These are phyloP conservation scores for Hyaloscypha variabilis DNA, from an alignment of 495 filamentous ascomycete species.

Conservation along the genomic window DNA sequence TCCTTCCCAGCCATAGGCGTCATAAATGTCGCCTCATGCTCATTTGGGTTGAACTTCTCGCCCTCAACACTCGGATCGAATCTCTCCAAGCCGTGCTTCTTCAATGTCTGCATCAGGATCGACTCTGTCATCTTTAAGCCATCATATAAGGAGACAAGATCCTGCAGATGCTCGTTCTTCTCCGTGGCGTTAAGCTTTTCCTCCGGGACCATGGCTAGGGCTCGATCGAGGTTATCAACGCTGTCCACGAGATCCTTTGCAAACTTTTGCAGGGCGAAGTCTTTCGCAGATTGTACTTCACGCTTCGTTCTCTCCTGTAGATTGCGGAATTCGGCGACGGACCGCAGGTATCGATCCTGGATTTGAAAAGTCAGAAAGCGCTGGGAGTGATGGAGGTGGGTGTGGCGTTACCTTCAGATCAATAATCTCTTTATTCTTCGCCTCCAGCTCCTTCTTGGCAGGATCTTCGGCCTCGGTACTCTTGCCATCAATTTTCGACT, in stretches of 20 bases:
- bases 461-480: constrained; percentile 36
- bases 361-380: constrained; percentile 4
- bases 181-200: constrained; percentile 63
- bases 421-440: constrained; percentile 78
- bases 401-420: constrained; percentile 75
- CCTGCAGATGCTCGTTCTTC: constrained; percentile 59
- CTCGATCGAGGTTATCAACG: constrained; percentile 96
- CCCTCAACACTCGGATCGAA: constrained; percentile 68
- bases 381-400: constrained; percentile 11
- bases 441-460: constrained; percentile 71
- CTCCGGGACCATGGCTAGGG: constrained; percentile 74
- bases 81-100: constrained; percentile 92
- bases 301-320: constrained; percentile 93
- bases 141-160: constrained; percentile 78
- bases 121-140: constrained; percentile 93
- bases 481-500: constrained; percentile 37
- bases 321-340: constrained; percentile 95
- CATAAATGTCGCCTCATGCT: constrained; percentile 96
- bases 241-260: constrained; percentile 91
- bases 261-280: constrained; percentile 95
- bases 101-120: constrained; percentile 84
- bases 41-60: constrained; percentile 90
- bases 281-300: constrained; percentile 80
- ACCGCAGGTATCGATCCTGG: constrained; percentile 91
- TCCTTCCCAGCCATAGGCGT: constrained; percentile 81